Evolutionary conservation across 306 rosid genomes (phyloP).

Genomic region (Lathyrus sativus): DNA sequence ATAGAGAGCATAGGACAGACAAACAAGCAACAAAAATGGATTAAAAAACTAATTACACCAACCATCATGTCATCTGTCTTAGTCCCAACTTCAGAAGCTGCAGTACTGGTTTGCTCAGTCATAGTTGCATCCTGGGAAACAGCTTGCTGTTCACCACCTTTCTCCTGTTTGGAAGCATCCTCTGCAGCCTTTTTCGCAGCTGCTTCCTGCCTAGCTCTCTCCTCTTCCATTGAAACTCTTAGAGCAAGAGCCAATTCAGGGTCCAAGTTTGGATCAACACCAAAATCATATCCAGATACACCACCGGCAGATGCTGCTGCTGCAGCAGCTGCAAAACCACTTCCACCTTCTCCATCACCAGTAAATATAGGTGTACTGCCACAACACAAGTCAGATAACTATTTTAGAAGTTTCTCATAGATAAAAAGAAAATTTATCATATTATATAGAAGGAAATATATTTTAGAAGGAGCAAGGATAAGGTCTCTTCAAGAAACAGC

Average conservation of each 20-base stretch:
- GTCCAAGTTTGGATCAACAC: slow-evolving; percentile 98
- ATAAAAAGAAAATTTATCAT: not conserved
- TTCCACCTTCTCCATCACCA: slow-evolving; percentile 97
- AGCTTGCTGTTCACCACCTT: slow-evolving; percentile 70
- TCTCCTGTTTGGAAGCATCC: slow-evolving; percentile 75
- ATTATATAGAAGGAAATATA: slow-evolving; percentile 5
- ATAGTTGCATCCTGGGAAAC: slow-evolving; percentile 86
- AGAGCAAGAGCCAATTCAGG: slow-evolving; percentile 99
- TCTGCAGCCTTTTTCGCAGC: slow-evolving; percentile 98
- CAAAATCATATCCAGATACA: slow-evolving; percentile 91
- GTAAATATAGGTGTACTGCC: slow-evolving; percentile 95
- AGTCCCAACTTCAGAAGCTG: slow-evolving; percentile 53
- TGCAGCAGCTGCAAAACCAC: slow-evolving; percentile 89
- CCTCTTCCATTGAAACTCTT: slow-evolving; percentile 99
- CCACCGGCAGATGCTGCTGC: slow-evolving; percentile 95
- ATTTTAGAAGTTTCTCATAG: slow-evolving; percentile 2
- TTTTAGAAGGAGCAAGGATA: not conserved
- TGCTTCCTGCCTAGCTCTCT: slow-evolving; percentile 99
- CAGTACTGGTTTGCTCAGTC: slow-evolving; percentile 69
- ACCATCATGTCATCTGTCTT: slow-evolving; percentile 73
- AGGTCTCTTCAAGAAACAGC: slow-evolving; percentile 15
- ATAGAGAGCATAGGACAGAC: slow-evolving; percentile 13
- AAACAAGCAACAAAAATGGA: slow-evolving; percentile 13
- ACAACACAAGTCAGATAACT: slow-evolving; percentile 29
- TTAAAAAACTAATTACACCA: slow-evolving; percentile 33